Evolutionary conservation across 2,329 filamentous ascomycete genomes (phyloP).

Genomic region (Triangularia setosa): DNA sequence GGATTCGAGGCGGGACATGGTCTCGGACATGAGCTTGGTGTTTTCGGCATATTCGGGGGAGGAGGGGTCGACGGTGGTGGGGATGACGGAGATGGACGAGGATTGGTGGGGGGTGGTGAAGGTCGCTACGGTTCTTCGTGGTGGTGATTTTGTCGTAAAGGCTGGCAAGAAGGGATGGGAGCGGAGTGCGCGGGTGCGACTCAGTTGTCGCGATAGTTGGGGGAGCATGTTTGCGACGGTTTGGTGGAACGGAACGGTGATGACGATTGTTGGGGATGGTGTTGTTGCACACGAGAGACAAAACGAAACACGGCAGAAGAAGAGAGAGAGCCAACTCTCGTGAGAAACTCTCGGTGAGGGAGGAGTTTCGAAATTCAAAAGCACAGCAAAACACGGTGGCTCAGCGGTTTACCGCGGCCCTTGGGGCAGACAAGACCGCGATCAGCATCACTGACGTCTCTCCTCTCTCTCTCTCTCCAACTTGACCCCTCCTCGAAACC

Average conservation of each 20-base stretch:
- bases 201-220: slow-evolving; percentile 41
- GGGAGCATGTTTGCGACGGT: slow-evolving; percentile 39
- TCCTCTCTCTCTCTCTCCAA: background rate
- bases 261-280: slow-evolving; percentile 33
- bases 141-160: slow-evolving; percentile 33
- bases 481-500: background rate
- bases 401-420: slow-evolving; percentile 5
- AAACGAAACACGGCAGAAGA: background rate
- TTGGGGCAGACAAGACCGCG: background rate
- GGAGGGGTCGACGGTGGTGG: slow-evolving; percentile 69
- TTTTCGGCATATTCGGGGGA: slow-evolving; percentile 82
- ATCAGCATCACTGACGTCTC: background rate
- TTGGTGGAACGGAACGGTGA: background rate
- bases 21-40: slow-evolving; percentile 68
- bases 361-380: background rate
- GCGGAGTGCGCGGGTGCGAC: slow-evolving; percentile 24
- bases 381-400: background rate
- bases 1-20: slow-evolving; percentile 63
- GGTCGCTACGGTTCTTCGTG: slow-evolving; percentile 56
- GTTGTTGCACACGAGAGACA: slow-evolving; percentile 40
- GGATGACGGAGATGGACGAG: slow-evolving; percentile 74
- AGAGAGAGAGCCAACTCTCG: background rate
- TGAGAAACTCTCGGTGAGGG: slow-evolving; percentile 8
- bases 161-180: slow-evolving; percentile 27
- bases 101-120: slow-evolving; percentile 81